These are phyloP conservation scores for Baudoinia panamericana DNA, from an alignment of 495 filamentous ascomycete genomes.

Conservation along the genomic window DNA sequence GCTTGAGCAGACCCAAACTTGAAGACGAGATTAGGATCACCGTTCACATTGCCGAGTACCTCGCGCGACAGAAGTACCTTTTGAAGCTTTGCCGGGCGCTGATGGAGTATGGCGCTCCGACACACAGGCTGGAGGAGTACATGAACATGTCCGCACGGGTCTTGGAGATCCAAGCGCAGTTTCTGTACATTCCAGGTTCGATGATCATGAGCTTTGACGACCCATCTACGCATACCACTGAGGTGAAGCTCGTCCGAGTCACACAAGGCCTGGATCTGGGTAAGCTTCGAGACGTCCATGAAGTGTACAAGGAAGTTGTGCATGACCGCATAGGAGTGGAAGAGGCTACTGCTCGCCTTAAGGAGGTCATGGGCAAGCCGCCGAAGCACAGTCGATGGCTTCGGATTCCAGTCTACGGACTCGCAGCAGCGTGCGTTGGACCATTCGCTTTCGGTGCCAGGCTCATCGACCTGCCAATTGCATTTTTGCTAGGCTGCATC, in stretches of 20 bases:
- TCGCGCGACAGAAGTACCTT: conserved; percentile 72
- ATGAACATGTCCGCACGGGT: conserved; percentile 84
- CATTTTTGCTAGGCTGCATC: conserved; percentile 71
- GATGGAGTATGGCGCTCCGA: conserved; percentile 47
- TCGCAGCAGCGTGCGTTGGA: conserved; percentile 65
- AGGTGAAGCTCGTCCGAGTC: conserved; percentile 74
- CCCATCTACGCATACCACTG: conserved; percentile 74
- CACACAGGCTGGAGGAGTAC: conserved; percentile 50
- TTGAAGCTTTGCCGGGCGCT: conserved; percentile 72
- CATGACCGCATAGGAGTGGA: conserved; percentile 78
- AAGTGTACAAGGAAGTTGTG: conserved; percentile 86
- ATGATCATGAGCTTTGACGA: conserved; percentile 97
- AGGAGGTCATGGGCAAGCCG: conserved; percentile 48
- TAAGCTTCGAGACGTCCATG: conserved; percentile 69
- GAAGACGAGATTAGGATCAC: conserved; percentile 70
- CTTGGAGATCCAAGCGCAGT: conserved; percentile 81
- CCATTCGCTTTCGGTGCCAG: conserved; percentile 86
- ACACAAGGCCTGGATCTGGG: conserved; percentile 72
- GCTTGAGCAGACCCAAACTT: conserved; percentile 28
- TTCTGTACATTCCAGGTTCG: conserved; percentile 82
- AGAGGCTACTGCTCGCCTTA: conserved; percentile 59
- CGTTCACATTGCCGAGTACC: conserved; percentile 72
- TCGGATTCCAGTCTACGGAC: conserved; percentile 69
- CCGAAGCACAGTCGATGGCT: conserved; percentile 56
- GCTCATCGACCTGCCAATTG: conserved; percentile 75